These are phyloP conservation scores for Penicillium hesseltinei DNA, from an alignment of 2,329 filamentous ascomycete species.

Conservation along the genomic window DNA sequence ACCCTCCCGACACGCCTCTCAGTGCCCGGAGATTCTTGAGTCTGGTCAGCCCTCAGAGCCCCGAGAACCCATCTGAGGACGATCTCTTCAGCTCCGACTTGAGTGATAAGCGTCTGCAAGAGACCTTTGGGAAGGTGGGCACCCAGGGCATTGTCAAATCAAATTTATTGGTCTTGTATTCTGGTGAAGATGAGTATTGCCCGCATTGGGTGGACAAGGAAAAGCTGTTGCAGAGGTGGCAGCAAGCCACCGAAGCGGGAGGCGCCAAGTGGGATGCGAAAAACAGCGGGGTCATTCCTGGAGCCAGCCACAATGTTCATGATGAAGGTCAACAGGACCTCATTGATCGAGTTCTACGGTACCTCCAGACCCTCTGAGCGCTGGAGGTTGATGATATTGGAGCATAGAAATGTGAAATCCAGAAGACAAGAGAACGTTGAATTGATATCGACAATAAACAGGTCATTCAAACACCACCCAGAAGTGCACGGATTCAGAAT, in stretches of 20 bases:
- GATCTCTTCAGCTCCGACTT: constrained; percentile 86
- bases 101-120: constrained; percentile 54
- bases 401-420: not conserved
- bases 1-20: constrained; percentile 44
- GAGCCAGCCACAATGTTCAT: constrained; percentile 51
- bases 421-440: constrained; percentile 10
- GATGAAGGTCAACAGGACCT: constrained; percentile 49
- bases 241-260: constrained; percentile 39
- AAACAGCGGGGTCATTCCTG: constrained; percentile 49
- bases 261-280: constrained; percentile 48
- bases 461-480: constrained; percentile 23
- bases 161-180: constrained; percentile 46
- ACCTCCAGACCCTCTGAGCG: constrained; percentile 30
- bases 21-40: constrained; percentile 60
- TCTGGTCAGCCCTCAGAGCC: constrained; percentile 52
- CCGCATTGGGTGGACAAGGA: constrained; percentile 48
- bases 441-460: constrained; percentile 15
- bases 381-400: not conserved
- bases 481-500: constrained; percentile 14
- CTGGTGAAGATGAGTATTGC: constrained; percentile 48
- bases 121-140: constrained; percentile 61
- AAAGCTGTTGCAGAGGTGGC: constrained; percentile 45
- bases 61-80: constrained; percentile 65
- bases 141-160: constrained; percentile 37
- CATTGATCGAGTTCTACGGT: constrained; percentile 35